These are phyloP conservation scores for Talaromyces amestolkiae DNA, from an alignment of 2,329 filamentous ascomycete species.

Conservation along the genomic window DNA sequence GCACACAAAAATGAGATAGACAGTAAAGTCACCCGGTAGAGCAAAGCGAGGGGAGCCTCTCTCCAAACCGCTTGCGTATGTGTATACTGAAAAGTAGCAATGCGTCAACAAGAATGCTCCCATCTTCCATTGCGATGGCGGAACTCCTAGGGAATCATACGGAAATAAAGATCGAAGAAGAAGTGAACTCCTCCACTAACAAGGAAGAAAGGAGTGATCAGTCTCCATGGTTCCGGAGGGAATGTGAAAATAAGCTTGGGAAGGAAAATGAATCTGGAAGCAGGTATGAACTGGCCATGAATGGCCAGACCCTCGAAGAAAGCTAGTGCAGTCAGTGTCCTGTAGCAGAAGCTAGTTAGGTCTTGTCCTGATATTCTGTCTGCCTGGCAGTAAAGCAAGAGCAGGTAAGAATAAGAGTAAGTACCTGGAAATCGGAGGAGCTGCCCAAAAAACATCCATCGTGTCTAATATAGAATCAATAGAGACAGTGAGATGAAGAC, in stretches of 20 bases:
- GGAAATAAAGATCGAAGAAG: slow-evolving; percentile 71
- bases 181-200: slow-evolving; percentile 57
- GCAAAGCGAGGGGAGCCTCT: slow-evolving; percentile 67
- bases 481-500: not conserved
- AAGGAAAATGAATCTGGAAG: slow-evolving; percentile 55
- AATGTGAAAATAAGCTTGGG: slow-evolving; percentile 53
- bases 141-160: slow-evolving; percentile 42
- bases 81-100: slow-evolving; percentile 57
- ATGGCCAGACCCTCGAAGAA: slow-evolving; percentile 62
- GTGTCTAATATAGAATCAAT: slow-evolving; percentile 10
- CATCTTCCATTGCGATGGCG: not conserved
- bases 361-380: slow-evolving; percentile 21
- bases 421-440: slow-evolving; percentile 66
- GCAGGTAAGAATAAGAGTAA: slow-evolving; percentile 22
- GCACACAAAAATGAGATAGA: slow-evolving; percentile 74
- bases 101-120: not conserved
- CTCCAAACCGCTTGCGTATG: slow-evolving; percentile 74
- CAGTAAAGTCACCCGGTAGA: slow-evolving; percentile 73
- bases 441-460: slow-evolving; percentile 64
- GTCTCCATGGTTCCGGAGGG: slow-evolving; percentile 60
- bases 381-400: slow-evolving; percentile 3
- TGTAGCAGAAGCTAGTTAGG: slow-evolving; percentile 50
- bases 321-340: slow-evolving; percentile 65
- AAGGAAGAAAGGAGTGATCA: slow-evolving; percentile 58
- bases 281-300: slow-evolving; percentile 56